Base-by-base conservation (phyloP, 139 green algal genomes). In the Chlamydomonas schloesseri region DNA sequence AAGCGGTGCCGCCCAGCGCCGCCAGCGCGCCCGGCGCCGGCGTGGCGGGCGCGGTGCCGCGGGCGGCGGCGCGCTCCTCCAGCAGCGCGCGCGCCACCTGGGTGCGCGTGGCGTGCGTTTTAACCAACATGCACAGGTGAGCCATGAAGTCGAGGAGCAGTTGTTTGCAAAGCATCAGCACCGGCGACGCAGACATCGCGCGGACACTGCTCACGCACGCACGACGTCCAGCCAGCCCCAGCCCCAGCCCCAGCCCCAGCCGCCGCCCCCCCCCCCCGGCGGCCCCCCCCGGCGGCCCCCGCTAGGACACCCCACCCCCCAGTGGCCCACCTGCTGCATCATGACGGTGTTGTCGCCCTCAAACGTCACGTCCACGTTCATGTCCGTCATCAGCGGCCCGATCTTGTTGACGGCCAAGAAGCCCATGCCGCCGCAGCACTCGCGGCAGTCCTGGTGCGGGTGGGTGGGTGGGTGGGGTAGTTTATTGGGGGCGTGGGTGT, bases 311-410 rank as follows among this genome's bases (percentile, higher is more conserved):
- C 23, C 72, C 5, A 9, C 72, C 47, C 47, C 47, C 13, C 50
- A 34, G 50, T 9, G 11, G 29, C 73, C 15, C 81, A 94, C 93
- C 91, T 96, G 94, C 93, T 97, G 94, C 96, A 99, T 98, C 82
- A 99, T 91, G 55, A 99, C 96, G 0, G 96, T 97, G 93, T 98
- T 98, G 91, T 97, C 96, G 58, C 96, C 96, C 91, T 99, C 96
- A 84, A 99, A 99, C 5, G 96, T 98, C 23, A 93, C 87, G 78
- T 98, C 96, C 46, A 98, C 95, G 71, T 98, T 94, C 89, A 96
- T 97, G 92, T 99, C 96, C 53, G 90, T 98, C 71, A 82, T 93
- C 89, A 98, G 92, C 17, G 94, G 91, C 1, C 95, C 96, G 33
- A 99, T 98, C 73, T 94, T 92, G 91, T 99, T 99, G 62, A 86